Evolutionary conservation across 192 early-diverging fungal species (phyloP).

Genomic region (Backusella westeae): DNA sequence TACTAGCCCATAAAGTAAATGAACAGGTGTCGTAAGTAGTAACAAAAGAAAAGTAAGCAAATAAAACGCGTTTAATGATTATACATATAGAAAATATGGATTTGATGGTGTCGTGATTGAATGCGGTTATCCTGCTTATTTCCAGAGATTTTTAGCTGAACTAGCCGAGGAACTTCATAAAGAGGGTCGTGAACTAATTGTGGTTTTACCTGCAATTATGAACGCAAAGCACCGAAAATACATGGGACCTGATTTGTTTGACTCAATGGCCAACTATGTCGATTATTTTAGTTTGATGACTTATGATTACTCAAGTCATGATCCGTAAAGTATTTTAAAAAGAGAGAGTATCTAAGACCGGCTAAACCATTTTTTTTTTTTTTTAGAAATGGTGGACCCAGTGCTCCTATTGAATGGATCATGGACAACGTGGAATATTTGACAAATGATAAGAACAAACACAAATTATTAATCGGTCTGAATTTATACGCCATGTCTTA

Average conservation of each 20-base stretch:
- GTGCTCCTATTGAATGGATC: conserved; percentile 38
- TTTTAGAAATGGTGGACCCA: conserved; percentile 31
- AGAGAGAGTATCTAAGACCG: neutral
- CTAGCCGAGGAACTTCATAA: conserved; percentile 17
- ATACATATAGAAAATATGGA: conserved; percentile 21
- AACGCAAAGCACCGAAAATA: conserved; percentile 12
- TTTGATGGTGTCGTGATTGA: conserved; percentile 40
- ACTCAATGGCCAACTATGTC: conserved; percentile 16
- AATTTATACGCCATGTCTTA: conserved; percentile 37
- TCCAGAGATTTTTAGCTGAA: conserved; percentile 17
- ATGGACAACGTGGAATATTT: conserved; percentile 36
- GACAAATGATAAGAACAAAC: conserved; percentile 24
- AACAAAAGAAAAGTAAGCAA: neutral
- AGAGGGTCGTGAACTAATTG: conserved; percentile 20
- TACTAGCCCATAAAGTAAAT: conserved; percentile 21
- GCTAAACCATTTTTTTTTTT: neutral
- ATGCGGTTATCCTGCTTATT: conserved; percentile 19
- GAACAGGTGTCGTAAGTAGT: conserved; percentile 31
- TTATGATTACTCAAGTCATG: conserved; percentile 36
- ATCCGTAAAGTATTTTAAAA: conserved; percentile 1
- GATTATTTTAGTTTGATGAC: conserved; percentile 41
- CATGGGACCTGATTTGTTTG: conserved; percentile 20
- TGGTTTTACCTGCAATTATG: conserved; percentile 30
- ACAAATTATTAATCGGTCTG: conserved; percentile 37
- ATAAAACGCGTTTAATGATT: neutral